phyloP scores from a whole-genome alignment of 2,329 filamentous ascomycete genomes.

The Xylariomycetidae sp. region DNA sequence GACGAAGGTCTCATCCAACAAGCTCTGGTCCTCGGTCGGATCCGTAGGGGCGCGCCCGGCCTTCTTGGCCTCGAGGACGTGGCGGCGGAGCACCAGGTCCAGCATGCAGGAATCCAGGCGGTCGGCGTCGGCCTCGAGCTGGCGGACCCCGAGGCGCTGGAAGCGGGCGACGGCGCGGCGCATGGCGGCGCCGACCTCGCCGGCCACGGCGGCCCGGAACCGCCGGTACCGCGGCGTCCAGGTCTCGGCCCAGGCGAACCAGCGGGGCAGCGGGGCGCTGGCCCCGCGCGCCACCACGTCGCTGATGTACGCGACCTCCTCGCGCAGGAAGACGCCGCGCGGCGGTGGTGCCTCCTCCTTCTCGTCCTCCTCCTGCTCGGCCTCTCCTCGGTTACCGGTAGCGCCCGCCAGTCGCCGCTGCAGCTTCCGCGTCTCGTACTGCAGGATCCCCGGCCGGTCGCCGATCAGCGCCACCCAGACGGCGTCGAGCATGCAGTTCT shows the following conservation, averaged over 20 bases:
- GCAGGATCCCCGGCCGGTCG: conserved; percentile 25
- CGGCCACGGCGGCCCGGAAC: conserved; percentile 7
- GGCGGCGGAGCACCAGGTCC: conserved; percentile 11
- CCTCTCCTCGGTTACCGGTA: too few species aligned
- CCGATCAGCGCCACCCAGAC: conserved; percentile 33
- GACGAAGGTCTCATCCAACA: conserved; percentile 11
- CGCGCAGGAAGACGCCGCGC: conserved; percentile 11
- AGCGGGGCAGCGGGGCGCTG: conserved; percentile 11
- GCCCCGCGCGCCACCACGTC: conserved; percentile 11
- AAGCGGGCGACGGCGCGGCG: conserved; percentile 8
- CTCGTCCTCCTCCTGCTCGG: too few species aligned
- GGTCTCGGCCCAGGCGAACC: conserved; percentile 8
- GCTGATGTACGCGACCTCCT: conserved; percentile 16
- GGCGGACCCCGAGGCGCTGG: conserved; percentile 5
- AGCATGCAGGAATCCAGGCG: conserved; percentile 13
- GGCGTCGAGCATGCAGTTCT: conserved; percentile 29
- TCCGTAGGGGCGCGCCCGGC: conserved; percentile 4
- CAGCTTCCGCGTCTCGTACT: conserved; percentile 16
- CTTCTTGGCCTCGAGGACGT: conserved; percentile 8
- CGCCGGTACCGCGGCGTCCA: conserved; percentile 13
- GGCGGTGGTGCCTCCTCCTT: conserved; percentile 6
- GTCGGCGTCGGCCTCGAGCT: conserved; percentile 2
- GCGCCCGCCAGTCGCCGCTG: conserved; percentile 4
- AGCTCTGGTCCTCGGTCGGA: conserved; percentile 7
- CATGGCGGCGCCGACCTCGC: conserved; percentile 8